Percentiles rank a stretch among this genome's conserved stretches.
phyloP scores from a whole-genome alignment of 2,329 filamentous ascomycete genomes.

The Alternaria viburni region DNA sequence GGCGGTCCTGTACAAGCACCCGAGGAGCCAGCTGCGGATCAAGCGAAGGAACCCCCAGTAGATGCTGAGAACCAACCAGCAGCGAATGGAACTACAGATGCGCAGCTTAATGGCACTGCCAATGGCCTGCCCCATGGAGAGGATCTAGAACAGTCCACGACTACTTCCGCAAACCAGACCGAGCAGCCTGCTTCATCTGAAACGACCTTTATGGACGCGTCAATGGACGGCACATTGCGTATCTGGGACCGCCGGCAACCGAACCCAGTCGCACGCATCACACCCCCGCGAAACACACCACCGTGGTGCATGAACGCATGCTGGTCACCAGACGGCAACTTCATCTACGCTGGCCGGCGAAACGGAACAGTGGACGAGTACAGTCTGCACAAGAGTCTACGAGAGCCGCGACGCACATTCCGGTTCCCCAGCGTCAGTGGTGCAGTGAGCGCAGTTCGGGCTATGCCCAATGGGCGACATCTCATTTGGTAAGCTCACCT shows the following conservation, averaged over 20 bases:
- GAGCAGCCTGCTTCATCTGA: constrained; percentile 64
- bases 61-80: constrained; percentile 19
- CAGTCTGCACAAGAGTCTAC: constrained; percentile 79
- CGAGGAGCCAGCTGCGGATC: constrained; percentile 28
- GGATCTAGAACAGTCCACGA: constrained; percentile 43
- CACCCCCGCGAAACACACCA: constrained; percentile 75
- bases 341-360: constrained; percentile 87
- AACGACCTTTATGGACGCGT: constrained; percentile 85
- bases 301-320: constrained; percentile 98
- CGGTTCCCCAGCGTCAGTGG: constrained; percentile 90
- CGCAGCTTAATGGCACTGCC: constrained; percentile 15
- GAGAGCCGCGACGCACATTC: constrained; percentile 77
- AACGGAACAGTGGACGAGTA: constrained; percentile 96
- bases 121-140: constrained; percentile 63
- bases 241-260: constrained; percentile 88
- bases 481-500: constrained; percentile 72
- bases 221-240: constrained; percentile 85
- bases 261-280: constrained; percentile 79
- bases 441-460: constrained; percentile 82
- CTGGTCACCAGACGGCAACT: constrained; percentile 95
- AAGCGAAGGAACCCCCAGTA: constrained; percentile 26
- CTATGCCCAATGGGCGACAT: constrained; percentile 93
- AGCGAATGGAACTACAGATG: constrained; percentile 29
- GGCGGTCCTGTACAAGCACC: constrained; percentile 52
- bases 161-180: constrained; percentile 39